Evolutionary conservation across 2,329 filamentous ascomycete genomes (phyloP).

Genomic region (Arachnomyces sp.): DNA sequence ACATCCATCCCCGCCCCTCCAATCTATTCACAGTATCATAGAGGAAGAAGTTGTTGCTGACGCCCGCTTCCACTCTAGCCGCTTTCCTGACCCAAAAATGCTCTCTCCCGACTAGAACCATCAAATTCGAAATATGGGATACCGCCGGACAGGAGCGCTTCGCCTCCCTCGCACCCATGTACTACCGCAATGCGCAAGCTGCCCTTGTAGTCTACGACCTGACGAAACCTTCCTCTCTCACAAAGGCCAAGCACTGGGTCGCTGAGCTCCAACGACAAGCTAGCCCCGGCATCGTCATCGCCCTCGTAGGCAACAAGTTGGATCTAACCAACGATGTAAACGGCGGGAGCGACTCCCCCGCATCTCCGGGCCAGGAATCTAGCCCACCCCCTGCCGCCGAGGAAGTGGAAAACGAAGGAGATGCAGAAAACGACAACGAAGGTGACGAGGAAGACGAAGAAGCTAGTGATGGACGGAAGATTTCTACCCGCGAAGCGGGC

Average conservation of each 20-base stretch:
- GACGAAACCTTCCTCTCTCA: conserved; percentile 88
- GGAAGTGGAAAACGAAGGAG: conserved; percentile 34
- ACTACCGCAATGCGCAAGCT: conserved; percentile 97
- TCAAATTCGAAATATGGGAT: conserved; percentile 87
- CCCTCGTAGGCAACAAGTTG: conserved; percentile 92
- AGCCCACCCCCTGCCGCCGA: conserved; percentile 8
- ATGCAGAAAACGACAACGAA: conserved; percentile 40
- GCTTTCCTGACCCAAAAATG: conserved; percentile 99
- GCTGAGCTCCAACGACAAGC: conserved; percentile 95
- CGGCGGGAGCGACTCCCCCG: conserved; percentile 36
- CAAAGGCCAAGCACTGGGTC: conserved; percentile 98
- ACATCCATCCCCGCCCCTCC: too few relatives aligned
- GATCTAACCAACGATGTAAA: conserved; percentile 63
- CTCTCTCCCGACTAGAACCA: conserved; percentile 80
- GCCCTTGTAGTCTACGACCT: conserved; percentile 98
- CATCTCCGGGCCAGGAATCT: conserved; percentile 31
- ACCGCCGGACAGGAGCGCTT: conserved; percentile 97
- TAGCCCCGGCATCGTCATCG: conserved; percentile 92
- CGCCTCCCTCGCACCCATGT: conserved; percentile 94
- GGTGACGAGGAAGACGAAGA: conserved; percentile 46
- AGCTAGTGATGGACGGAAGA: conserved; percentile 70
- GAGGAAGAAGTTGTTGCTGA: conserved; percentile 12
- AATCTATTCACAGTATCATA: not conserved
- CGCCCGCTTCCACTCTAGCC: conserved; percentile 46
- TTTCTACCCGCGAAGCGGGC: conserved; percentile 85